A percentile compares a stretch with the other conserved stretches of the same genome.
phyloP scores from a whole-genome alignment of 352 stramenopile species.

The Globisporangium emineosum region DNA sequence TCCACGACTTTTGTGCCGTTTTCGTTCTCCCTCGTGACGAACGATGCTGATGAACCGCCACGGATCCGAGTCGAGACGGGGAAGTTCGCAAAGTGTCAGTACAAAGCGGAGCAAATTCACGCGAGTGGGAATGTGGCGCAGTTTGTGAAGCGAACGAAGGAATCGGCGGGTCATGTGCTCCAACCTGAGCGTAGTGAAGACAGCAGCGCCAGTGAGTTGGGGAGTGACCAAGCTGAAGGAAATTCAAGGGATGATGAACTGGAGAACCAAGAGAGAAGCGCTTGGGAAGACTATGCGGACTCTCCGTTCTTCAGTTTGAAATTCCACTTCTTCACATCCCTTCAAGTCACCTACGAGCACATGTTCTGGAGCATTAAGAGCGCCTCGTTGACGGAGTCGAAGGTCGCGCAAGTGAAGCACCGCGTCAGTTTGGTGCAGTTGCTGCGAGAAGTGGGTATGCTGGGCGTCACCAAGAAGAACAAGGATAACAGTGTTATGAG shows the following conservation, averaged over 20 bases:
- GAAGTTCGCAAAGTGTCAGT: constrained; percentile 68
- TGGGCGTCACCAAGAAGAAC: constrained; percentile 37
- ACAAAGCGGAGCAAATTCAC: constrained; percentile 52
- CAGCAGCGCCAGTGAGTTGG: neutral
- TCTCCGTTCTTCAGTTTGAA: constrained; percentile 62
- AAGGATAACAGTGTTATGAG: constrained; percentile 16
- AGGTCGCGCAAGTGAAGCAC: constrained; percentile 60
- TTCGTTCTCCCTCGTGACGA: constrained; percentile 44
- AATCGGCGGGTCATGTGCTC: constrained; percentile 20
- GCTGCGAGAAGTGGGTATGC: constrained; percentile 59
- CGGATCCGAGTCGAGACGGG: constrained; percentile 55
- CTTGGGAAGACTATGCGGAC: constrained; percentile 65
- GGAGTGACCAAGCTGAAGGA: neutral
- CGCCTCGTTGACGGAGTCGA: constrained; percentile 57
- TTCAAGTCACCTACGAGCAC: constrained; percentile 68
- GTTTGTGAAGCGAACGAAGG: constrained; percentile 35
- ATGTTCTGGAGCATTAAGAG: constrained; percentile 71
- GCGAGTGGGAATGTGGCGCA: constrained; percentile 49
- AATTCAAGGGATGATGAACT: neutral
- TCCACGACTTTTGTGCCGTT: constrained; percentile 47
- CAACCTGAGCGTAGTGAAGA: neutral
- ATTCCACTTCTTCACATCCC: constrained; percentile 72
- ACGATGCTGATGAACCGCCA: constrained; percentile 32
- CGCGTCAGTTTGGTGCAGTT: constrained; percentile 55
- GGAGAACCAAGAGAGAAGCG: constrained; percentile 10